Percentiles rank a stretch among this genome's conserved stretches.
Conservation (phyloP, 1,139 yeast genomes). For the Hyphopichia buzzinii region DNA sequence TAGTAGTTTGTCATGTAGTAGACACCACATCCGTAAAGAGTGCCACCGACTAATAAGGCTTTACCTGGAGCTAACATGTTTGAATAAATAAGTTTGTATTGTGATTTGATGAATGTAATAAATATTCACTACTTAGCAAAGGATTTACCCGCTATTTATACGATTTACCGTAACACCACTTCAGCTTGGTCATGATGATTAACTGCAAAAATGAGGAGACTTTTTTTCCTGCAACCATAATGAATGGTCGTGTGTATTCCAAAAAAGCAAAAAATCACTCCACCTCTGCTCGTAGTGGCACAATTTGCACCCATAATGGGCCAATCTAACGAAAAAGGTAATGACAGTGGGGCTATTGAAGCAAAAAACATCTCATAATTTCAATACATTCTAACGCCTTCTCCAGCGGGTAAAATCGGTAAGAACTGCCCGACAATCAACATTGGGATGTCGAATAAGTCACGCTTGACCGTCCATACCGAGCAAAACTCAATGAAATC, state of each 20-base stretch:
- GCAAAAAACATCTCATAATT: slow-evolving; percentile 1
- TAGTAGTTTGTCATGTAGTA: slow-evolving; percentile 36
- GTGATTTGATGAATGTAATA: neutral
- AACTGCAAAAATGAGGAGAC: slow-evolving; percentile 4
- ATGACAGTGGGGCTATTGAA: neutral
- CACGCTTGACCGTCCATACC: slow-evolving; percentile 73
- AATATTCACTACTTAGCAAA: too few relatives aligned
- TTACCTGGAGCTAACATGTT: slow-evolving; percentile 20
- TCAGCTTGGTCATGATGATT: neutral
- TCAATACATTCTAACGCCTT: slow-evolving; percentile 34
- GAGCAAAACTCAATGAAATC: slow-evolving; percentile 51
- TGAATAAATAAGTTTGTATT: neutral
- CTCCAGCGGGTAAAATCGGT: slow-evolving; percentile 46
- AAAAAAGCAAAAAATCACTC: neutral
- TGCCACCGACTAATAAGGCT: slow-evolving; percentile 36
- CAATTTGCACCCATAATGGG: neutral
- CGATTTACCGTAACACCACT: neutral
- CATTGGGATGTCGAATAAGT: slow-evolving; percentile 84
- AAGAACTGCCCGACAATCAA: slow-evolving; percentile 45
- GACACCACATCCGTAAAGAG: slow-evolving; percentile 33
- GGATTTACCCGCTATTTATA: neutral
- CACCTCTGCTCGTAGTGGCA: neutral
- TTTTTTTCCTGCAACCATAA: slow-evolving; percentile 1
- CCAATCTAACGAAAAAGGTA: neutral
- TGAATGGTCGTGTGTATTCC: neutral